These are phyloP conservation scores for Gossypium ekmanianum DNA, from an alignment of 345 rosid genomes.

Conservation along the genomic window DNA sequence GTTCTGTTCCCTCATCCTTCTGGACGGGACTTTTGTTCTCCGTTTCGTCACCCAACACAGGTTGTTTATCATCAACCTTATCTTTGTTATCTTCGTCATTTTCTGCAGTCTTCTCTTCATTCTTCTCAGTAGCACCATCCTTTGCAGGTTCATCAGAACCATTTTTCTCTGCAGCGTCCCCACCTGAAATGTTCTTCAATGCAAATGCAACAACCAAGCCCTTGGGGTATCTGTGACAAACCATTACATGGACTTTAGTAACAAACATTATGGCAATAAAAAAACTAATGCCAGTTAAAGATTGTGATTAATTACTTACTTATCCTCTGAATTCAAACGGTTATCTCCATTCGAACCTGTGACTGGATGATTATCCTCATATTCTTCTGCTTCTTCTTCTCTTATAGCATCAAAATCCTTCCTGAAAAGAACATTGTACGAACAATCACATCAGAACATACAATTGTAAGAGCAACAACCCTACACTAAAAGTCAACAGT, in stretches of 20 bases:
- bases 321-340: conserved; percentile 39
- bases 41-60: conserved; percentile 29
- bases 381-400: conserved; percentile 44
- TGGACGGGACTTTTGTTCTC: conserved; percentile 28
- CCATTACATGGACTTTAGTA: conserved; percentile 19
- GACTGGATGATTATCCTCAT: conserved; percentile 33
- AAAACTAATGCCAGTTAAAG: background rate
- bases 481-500: background rate
- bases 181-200: conserved; percentile 48
- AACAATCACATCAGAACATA: background rate
- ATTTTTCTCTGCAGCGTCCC: conserved; percentile 33
- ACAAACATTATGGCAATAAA: background rate
- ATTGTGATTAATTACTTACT: conserved; percentile 31
- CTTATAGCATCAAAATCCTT: conserved; percentile 80
- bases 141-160: conserved; percentile 29
- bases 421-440: conserved; percentile 34
- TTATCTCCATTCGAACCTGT: conserved; percentile 41
- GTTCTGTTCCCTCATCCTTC: conserved; percentile 41
- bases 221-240: conserved; percentile 63
- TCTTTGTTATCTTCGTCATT: conserved; percentile 18
- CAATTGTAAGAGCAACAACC: background rate
- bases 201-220: conserved; percentile 82
- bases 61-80: conserved; percentile 34
- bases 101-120: conserved; percentile 22
- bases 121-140: conserved; percentile 21